Evolutionary conservation across 2,329 filamentous ascomycete genomes (phyloP), one percentile per base, ranked within the genome.

Genomic region (Didymella segeticola): DNA sequence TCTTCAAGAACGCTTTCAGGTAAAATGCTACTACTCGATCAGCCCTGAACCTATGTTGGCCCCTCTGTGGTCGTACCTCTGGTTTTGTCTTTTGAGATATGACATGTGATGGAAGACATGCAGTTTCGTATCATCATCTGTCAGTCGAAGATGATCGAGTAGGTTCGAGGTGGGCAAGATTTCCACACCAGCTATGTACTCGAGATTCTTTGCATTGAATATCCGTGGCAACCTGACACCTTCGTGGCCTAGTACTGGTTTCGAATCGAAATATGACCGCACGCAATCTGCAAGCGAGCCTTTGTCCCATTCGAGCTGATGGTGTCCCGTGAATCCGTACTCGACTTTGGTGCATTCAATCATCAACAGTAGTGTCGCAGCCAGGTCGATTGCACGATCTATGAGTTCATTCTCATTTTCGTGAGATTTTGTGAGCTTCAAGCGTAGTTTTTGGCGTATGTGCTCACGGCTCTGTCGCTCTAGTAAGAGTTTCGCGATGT

Each of bases 161-260:
- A 80, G 53, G 36, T 80, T 79, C 19, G 68, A 62, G 0, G 78
- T 80, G 64, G 71, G 75, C 14, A 70, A 23, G 11, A 80, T 64
- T 0, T 72, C 34, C 6, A 80, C 19, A 0, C 77, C 77, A 0
- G 68, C 76, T 9, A 80, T 77, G 2, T 47, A 47, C 8, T 43
- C 46, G 11, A 70, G 31, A n/a, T 61, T 63, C 5, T 12, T 20
- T 5, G 63, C 66, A 15, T 41, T 64, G 43, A 70, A 65, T 0
- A 47, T 29, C 5, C 50, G 37, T 10, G 55, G 30, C 1, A 62
- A 45, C 41, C 56, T 63, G 14, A 64, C 37, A 14, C 50, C 33
- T 25, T 56, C 33, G 14, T 56, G 31, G 2, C 51, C 51, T 7
- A 60, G 47, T 0, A 22, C 15, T 6, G 45, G 51, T 7, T 11